phyloP scores from a whole-genome alignment of 2,329 filamentous ascomycete species.

The Scedosporium minutisporum region DNA sequence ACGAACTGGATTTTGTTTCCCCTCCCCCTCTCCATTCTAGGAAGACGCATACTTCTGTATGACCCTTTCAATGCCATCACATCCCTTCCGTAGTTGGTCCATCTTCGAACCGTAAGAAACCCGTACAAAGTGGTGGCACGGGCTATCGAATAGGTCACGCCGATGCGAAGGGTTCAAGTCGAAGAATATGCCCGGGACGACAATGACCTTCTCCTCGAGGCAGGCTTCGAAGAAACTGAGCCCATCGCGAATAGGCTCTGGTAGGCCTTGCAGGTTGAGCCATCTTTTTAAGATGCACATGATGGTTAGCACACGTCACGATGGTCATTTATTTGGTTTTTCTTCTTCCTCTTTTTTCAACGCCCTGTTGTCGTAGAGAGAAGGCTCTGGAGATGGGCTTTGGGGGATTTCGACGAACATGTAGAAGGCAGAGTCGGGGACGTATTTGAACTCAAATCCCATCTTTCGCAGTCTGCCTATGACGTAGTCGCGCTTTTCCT shows the following conservation, averaged over 20 bases:
- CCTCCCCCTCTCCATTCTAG: conserved; percentile 14
- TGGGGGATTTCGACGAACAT: conserved; percentile 44
- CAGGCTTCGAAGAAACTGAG: conserved; percentile 96
- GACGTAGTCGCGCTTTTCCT: conserved; percentile 86
- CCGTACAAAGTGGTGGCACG: conserved; percentile 85
- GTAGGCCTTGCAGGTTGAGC: conserved; percentile 57
- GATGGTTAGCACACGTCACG: not conserved
- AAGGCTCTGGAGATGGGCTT: not conserved
- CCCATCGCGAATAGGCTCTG: conserved; percentile 78
- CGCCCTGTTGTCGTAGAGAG: not conserved
- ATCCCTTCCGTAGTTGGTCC: conserved; percentile 66
- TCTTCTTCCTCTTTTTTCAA: not conserved
- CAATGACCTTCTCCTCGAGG: conserved; percentile 87
- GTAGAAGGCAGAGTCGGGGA: conserved; percentile 91
- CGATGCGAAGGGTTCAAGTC: conserved; percentile 86
- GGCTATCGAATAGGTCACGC: conserved; percentile 85
- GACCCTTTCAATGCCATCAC: conserved; percentile 78
- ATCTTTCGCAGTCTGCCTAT: conserved; percentile 70
- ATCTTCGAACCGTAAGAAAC: conserved; percentile 77
- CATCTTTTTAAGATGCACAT: conserved; percentile 22
- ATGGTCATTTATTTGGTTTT: not conserved
- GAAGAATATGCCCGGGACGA: conserved; percentile 96
- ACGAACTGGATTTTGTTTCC: not conserved
- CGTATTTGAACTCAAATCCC: conserved; percentile 75
- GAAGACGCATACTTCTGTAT: conserved; percentile 53